Conservation (phyloP, 768 basidiomycete species). For the Tulasnella calospora region DNA sequence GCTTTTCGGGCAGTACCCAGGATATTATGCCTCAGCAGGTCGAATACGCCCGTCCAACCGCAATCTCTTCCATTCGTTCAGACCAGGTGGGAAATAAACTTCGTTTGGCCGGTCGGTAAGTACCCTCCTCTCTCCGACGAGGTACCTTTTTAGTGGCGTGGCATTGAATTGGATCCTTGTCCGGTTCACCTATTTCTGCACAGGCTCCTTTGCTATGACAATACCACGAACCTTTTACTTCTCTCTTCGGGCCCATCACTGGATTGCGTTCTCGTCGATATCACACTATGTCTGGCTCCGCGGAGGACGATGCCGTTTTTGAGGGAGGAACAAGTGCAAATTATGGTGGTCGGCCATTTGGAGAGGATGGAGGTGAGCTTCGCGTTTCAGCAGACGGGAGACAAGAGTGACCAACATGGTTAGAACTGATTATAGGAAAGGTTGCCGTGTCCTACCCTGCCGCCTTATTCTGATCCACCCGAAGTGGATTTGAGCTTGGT, state of each 20-base stretch:
- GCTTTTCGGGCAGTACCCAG: not conserved
- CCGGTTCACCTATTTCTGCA: not conserved
- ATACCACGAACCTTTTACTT: constrained; percentile 10
- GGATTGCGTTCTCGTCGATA: not conserved
- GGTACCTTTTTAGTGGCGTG: not conserved
- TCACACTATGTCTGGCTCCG: constrained; percentile 10
- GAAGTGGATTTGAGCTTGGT: constrained; percentile 13
- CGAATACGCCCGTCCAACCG: constrained; percentile 15
- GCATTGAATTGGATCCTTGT: not conserved
- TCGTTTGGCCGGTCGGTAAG: constrained; percentile 21
- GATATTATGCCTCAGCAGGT: constrained; percentile 22
- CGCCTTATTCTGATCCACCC: constrained; percentile 12
- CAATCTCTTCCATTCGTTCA: not conserved
- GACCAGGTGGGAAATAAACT: constrained; percentile 16
- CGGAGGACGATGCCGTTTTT: not conserved
- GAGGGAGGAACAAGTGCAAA: constrained; percentile 17
- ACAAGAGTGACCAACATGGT: not conserved
- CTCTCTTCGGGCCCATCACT: not conserved
- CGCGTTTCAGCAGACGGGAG: not conserved
- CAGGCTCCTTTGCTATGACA: constrained; percentile 22
- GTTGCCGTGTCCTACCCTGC: not conserved
- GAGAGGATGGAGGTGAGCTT: constrained; percentile 6
- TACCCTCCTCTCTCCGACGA: too few species aligned
- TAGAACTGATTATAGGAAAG: not conserved
- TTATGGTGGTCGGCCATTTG: constrained; percentile 20